phyloP scores from a whole-genome alignment of 441 rosid species.

The Erodium moschatum region DNA sequence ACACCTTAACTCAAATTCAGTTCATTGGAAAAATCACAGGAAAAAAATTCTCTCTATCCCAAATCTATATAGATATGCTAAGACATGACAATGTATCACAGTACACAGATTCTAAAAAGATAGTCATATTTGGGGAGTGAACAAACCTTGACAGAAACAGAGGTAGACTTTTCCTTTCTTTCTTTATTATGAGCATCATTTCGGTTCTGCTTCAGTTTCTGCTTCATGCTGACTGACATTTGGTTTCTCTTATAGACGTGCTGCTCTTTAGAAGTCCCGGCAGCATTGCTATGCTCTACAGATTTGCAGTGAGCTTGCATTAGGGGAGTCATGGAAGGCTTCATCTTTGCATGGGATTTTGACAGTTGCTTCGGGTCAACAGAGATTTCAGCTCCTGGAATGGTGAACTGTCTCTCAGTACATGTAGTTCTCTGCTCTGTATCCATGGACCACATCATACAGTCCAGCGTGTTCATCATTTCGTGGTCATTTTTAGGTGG shows the following conservation, averaged over 20 bases:
- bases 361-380: conserved; percentile 25
- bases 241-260: conserved; percentile 33
- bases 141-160: conserved; percentile 26
- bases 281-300: conserved; percentile 26
- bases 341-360: conserved; percentile 27
- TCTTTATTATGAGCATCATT: conserved; percentile 33
- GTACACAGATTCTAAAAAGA: background rate
- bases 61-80: background rate
- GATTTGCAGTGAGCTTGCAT: conserved; percentile 29
- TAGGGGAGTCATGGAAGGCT: conserved; percentile 27
- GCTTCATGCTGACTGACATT: conserved; percentile 20
- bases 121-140: conserved; percentile 14
- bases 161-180: conserved; percentile 21
- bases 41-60: background rate
- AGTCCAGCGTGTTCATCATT: conserved; percentile 23
- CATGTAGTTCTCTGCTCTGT: conserved; percentile 20
- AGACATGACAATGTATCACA: background rate
- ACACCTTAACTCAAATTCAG: conserved; percentile 3
- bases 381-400: conserved; percentile 19
- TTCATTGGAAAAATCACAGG: background rate
- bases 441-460: conserved; percentile 22
- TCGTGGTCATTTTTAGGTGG: conserved; percentile 27
- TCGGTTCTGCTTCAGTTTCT: conserved; percentile 17
- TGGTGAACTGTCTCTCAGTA: conserved; percentile 19
- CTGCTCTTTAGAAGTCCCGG: conserved; percentile 31